Base-by-base conservation (phyloP, 2,329 filamentous ascomycete genomes). In the Fusarium gaditjirri region DNA sequence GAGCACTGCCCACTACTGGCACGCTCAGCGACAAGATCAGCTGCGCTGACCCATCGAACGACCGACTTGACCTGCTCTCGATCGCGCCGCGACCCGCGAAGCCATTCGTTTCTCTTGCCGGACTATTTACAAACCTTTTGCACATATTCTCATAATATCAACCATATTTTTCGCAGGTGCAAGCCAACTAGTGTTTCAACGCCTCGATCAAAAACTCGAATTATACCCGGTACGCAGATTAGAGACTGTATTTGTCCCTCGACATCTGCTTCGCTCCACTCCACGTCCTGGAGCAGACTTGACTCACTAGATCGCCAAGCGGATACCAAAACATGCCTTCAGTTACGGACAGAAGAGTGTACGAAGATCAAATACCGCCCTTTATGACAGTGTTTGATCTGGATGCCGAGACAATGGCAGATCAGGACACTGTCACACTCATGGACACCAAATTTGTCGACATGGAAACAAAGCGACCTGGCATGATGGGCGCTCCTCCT, bases 351-450 rank as follows among this genome's bases (percentile, higher is more conserved):
- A 84, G 89, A 75, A 87, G 88, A 80, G 80, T 90, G 76, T 91
- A 89, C 80, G 89, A 91, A 84, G 89, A 91, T 78, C 89, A 91
- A 81, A 91, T 93, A 86, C 91, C 91, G 79, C 90, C 91, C 27
- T 92, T 93, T 77, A 93, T 92, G 91, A 91, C 91, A 63, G 91
- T 93, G 62, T 93, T 92, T 83, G 90, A 91, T 79, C 86, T 91
- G 73, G 89, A 92, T 77, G 82, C 83, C 73, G 87, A 86, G 73
- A 85, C 82, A 63, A 87, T 87, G 79, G 85, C 85, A 63, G 87
- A 88, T 52, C 84, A 84, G 56, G 86, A 85, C 63, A 82, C 86
- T 16, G 85, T 89, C 44, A 87, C 87, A 9, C 80, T 89, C 42
- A 83, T 89, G 59, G 84, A 89, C 71, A 82, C 85, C 36, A 88